Evolutionary conservation across 129 eudicot genomes (phyloP), one percentile per base, ranked within the genome.

Genomic region (Centella asiatica): DNA sequence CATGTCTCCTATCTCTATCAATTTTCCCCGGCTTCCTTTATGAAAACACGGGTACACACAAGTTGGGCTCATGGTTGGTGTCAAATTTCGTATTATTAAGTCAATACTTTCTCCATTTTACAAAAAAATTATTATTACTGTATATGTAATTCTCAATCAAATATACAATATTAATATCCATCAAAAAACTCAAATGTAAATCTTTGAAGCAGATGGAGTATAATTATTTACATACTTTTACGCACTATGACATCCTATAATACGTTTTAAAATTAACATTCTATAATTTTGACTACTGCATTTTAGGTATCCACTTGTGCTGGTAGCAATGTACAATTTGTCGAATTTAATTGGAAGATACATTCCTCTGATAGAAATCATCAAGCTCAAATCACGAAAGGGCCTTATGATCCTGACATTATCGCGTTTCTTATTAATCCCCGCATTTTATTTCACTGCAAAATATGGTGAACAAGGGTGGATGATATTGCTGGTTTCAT

Each of bases 21-120:
- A 87, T 87, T 60, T 83, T 87, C 66, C 95, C 95, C 0, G 92
- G 95, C 0, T 87, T 87, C 53, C 55, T 83, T 44, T 77, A 69
- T 60, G 95, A 87, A 59, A 80, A 80, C 76, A 87, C 90, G 13
- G 95, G 95, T 44, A 27, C 50, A 5, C 92, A 87, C 50, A 67
- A 69, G 4, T 64, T 83, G 64, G 95, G 95, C 62, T 72, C 82
- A 49, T 87, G 95, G 95, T 86, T 80, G 25, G 75, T 29, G 17
- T 19, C 23, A 55, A 44, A 44, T 4, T 3, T 13, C n/a, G 3
- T 12, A 44, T 34, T 4, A 9, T 3, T 34, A 34, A 9, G 4
- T 34, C 39, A 4, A 34, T 34, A 34, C n/a, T 34, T 3, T 34
- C 5, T 34, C 39, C 4, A 34, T 34, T 34, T 34, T 34, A 34